Conservation (phyloP, 2,329 filamentous ascomycete genomes). For the Nothophoma quercina region DNA sequence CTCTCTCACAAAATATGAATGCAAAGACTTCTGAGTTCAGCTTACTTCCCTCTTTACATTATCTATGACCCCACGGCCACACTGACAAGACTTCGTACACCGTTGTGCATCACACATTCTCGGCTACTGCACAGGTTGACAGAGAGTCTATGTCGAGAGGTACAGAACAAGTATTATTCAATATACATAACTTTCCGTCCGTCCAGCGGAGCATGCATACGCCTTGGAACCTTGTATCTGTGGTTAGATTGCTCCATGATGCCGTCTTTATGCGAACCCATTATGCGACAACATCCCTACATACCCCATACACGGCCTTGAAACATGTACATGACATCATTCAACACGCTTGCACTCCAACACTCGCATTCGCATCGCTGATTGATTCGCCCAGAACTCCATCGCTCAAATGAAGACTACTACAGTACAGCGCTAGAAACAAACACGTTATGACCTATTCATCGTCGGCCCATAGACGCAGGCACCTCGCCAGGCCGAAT, state of each 20-base stretch:
- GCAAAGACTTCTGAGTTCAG: too few relatives aligned
- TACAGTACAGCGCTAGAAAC: not conserved
- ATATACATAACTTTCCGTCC: slow-evolving; percentile 1
- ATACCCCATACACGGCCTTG: slow-evolving; percentile 1
- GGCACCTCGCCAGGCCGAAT: slow-evolving; percentile 28
- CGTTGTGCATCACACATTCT: too few relatives aligned
- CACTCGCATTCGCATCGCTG: too few relatives aligned
- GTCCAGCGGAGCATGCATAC: slow-evolving; percentile 3
- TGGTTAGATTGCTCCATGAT: slow-evolving; percentile 6
- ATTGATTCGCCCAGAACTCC: slow-evolving; percentile 4
- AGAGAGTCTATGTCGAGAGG: too few relatives aligned
- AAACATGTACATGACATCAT: slow-evolving; percentile 11
- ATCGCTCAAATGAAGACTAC: not conserved
- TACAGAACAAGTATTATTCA: slow-evolving; percentile 6
- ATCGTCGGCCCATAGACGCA: slow-evolving; percentile 2
- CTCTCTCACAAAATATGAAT: too few relatives aligned
- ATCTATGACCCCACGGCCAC: too few relatives aligned
- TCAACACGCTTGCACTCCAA: not conserved
- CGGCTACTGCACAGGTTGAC: too few relatives aligned
- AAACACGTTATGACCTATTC: not conserved
- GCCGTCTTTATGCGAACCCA: not conserved
- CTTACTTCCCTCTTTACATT: too few relatives aligned
- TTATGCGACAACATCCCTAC: slow-evolving; percentile 1
- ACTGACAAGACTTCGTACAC: too few relatives aligned
- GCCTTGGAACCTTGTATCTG: not conserved